Evolutionary conservation across 2,329 filamentous ascomycete genomes (phyloP).

Genomic region (Fusarium sacchari): DNA sequence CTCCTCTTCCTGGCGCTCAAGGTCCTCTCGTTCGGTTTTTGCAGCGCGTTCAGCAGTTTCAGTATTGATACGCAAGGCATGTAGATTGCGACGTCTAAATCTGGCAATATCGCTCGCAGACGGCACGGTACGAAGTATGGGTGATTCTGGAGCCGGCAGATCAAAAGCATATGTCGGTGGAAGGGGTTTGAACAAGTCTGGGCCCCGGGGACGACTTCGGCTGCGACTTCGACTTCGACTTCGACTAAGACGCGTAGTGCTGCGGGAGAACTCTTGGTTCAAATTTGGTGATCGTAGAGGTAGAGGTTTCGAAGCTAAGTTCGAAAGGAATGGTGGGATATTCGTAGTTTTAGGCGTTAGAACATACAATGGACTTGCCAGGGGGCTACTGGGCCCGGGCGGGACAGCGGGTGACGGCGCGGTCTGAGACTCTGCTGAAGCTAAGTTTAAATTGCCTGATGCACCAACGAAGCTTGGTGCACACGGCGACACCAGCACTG

Average conservation of each 20-base stretch:
- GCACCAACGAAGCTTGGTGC: conserved; percentile 20
- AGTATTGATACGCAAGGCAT: conserved; percentile 35
- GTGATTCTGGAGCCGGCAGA: conserved; percentile 23
- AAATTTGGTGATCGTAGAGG: conserved; percentile 17
- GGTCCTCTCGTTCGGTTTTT: conserved; percentile 34
- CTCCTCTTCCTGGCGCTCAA: conserved; percentile 26
- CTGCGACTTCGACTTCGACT: conserved; percentile 30
- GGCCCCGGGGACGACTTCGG: conserved; percentile 25
- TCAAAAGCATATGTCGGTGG: conserved; percentile 9
- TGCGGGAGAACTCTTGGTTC: conserved; percentile 25
- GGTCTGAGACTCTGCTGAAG: conserved; percentile 16
- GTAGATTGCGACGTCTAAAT: conserved; percentile 38
- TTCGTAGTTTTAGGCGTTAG: conserved; percentile 46
- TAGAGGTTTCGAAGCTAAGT: conserved; percentile 22
- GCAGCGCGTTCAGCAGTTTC: conserved; percentile 30
- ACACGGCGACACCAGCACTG: conserved; percentile 29
- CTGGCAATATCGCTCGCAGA: conserved; percentile 37
- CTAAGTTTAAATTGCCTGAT: conserved; percentile 36
- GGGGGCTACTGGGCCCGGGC: conserved; percentile 36
- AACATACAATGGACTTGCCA: conserved; percentile 37
- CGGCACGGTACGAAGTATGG: conserved; percentile 25
- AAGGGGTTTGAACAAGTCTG: conserved; percentile 2
- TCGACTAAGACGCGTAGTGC: conserved; percentile 1
- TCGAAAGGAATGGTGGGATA: conserved; percentile 34
- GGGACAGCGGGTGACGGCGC: conserved; percentile 40